Base-by-base conservation (phyloP, 495 filamentous ascomycete genomes). In the Podospora pseudopauciseta region DNA sequence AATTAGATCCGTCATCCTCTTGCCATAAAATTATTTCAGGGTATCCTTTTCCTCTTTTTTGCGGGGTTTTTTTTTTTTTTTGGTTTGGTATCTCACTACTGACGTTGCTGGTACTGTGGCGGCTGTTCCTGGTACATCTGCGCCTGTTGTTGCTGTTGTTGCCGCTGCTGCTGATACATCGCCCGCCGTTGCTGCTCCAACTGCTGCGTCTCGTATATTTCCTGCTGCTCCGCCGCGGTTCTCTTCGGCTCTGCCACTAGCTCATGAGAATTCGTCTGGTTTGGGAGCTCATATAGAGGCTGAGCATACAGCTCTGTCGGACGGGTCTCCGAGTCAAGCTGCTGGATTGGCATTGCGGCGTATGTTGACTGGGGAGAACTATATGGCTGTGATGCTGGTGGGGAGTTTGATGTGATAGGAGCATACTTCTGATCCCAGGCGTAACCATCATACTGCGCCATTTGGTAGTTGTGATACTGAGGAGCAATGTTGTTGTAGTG, bases 221-320 rank as follows among this genome's bases (percentile, higher is more conserved):
- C 0, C 26, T 60, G 54, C 7, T 60, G n/a, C 19, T 57, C 26
- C 1, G 9, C 55, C 61, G n/a, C 39, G 39, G 39, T 16, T 11
- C 27, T 39, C 27, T 20, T 5, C 1, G 65, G 39, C 4, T 73
- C 73, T 0, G 59, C 74, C 63, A 70, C 64, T 68, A 79, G 63
- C 67, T 80, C 78, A 62, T 80, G 75, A 6, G 72, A 70, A 32
- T 72, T 68, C 0, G 66, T 26, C 67, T 79, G 73, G 2, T 67
- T 65, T 0, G 77, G 67, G 49, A 78, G 65, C 66, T 80, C 78
- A 49, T 73, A 79, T 49, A 78, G 62, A 4, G 74, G 72, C 63
- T 55, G 57, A 71, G 71, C 18, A 64, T 64, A 27, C 60, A 78
- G 39, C 71, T 77, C 75, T 13, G 64, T 67, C 27, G 74, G 71